These are phyloP conservation scores for Senecio squalidus DNA, from an alignment of 140 eudicot genomes.

Conservation along the genomic window DNA sequence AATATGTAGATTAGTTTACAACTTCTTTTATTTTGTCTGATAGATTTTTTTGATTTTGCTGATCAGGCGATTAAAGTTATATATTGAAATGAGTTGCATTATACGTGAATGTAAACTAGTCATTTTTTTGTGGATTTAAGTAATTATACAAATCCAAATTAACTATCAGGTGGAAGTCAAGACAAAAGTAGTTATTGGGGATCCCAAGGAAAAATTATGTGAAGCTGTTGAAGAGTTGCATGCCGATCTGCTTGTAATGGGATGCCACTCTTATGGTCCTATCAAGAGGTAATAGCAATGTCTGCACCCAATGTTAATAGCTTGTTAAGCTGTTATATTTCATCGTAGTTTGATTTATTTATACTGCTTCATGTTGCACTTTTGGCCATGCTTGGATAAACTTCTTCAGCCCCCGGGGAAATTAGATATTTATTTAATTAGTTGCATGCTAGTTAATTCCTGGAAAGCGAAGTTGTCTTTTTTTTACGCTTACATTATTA, in stretches of 20 bases:
- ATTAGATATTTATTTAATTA: too few relatives aligned
- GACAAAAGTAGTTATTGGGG: slow-evolving; percentile 58
- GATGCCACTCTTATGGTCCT: slow-evolving; percentile 80
- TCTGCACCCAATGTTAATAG: slow-evolving; percentile 5
- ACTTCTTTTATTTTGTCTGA: background rate
- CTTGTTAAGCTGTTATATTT: slow-evolving; percentile 6
- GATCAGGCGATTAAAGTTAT: background rate
- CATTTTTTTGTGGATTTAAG: background rate
- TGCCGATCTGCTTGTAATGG: slow-evolving; percentile 81
- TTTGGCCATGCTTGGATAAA: too few relatives aligned
- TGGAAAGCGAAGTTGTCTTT: too few relatives aligned
- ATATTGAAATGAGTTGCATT: background rate
- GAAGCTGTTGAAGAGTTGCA: slow-evolving; percentile 66
- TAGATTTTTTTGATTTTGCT: too few relatives aligned
- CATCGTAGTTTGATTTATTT: too few relatives aligned
- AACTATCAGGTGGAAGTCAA: slow-evolving; percentile 40
- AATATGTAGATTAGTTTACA: slow-evolving; percentile 1
- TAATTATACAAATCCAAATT: background rate
- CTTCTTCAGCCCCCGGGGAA: too few relatives aligned
- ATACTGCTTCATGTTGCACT: too few relatives aligned
- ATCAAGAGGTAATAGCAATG: slow-evolving; percentile 54
- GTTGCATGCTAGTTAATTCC: too few relatives aligned
- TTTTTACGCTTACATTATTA: too few relatives aligned
- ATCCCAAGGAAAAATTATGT: slow-evolving; percentile 77
- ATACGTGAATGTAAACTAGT: background rate